Base-by-base conservation (phyloP, 2,329 filamentous ascomycete species). In the Ramichloridium luteum region DNA sequence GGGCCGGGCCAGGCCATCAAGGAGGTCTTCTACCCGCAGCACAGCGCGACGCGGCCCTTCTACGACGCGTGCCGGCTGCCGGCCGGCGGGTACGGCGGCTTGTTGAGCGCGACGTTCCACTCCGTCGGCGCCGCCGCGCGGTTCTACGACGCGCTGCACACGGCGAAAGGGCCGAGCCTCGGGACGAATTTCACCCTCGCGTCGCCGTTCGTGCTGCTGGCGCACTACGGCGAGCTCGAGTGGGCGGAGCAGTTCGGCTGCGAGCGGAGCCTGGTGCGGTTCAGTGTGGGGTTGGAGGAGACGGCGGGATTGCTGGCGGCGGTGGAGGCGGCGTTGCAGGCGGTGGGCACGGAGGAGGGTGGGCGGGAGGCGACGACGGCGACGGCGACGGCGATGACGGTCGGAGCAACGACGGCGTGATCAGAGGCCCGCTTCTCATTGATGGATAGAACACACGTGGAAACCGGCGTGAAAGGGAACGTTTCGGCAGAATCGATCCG, bases 121-220 rank as follows among this genome's bases (percentile, higher is more conserved):
- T 66, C 66, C 2, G 72, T 68, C 35, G 64, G 67, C 16, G 76
- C 86, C 40, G 82, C 88, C 1, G 64, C 83, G 32, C 70, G 73
- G 1, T 94, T 96, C 55, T 94, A 80, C 57, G 85, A 98, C 57
- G 68, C 72, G 9, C 62, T 98, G 11, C 75, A 92, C 40, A 90
- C 85, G 1, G 77, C 84, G 23, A 98, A 98, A 57, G 90, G 90
- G 0, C 90, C 90, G 0, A 94, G 85, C 57, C 64, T 98, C 30
- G 90, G 90, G 2, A 96, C 90, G 1, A 98, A 98, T 57, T 98
- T 98, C 54, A 96, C 90, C 0, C 64, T 98, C 22, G 79, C 62
- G 35, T 93, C 79, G 29, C 90, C 90, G 0, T 98, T 93, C 55
- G 84, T 90, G 13, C 64, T 98, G 18, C 59, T 98, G 17, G 90